phyloP scores from a whole-genome alignment of 2,329 filamentous ascomycete genomes.

The Aspergillus fructus region DNA sequence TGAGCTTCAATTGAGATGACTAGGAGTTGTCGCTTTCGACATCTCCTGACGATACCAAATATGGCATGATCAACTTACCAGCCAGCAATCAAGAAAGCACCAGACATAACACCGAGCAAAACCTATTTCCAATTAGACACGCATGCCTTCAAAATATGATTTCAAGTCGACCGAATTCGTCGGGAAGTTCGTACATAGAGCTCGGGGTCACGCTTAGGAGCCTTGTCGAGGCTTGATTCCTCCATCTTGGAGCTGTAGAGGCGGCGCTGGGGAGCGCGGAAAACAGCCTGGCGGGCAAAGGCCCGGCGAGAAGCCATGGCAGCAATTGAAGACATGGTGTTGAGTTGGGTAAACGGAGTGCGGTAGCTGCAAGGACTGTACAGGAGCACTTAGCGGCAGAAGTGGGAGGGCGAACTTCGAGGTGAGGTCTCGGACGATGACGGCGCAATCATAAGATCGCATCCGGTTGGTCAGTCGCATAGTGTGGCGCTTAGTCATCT shows the following conservation, averaged over 20 bases:
- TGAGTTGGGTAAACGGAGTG: slow-evolving; percentile 14
- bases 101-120: slow-evolving; percentile 86
- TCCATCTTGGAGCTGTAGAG: slow-evolving; percentile 45
- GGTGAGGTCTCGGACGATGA: slow-evolving; percentile 32
- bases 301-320: slow-evolving; percentile 43
- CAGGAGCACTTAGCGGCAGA: slow-evolving; percentile 13
- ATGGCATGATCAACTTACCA: slow-evolving; percentile 50
- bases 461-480: slow-evolving; percentile 20
- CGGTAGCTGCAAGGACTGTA: slow-evolving; percentile 19
- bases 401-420: slow-evolving; percentile 29
- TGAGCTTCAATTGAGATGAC: slow-evolving; percentile 7
- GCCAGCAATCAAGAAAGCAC: slow-evolving; percentile 82
- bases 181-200: slow-evolving; percentile 62
- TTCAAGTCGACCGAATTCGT: slow-evolving; percentile 11
- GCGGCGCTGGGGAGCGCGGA: slow-evolving; percentile 44
- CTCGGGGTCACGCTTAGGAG: slow-evolving; percentile 69
- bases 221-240: slow-evolving; percentile 57
- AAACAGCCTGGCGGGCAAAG: slow-evolving; percentile 39
- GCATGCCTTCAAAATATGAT: slow-evolving; percentile 7
- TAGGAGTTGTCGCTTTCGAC: not conserved
- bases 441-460: slow-evolving; percentile 30
- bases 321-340: slow-evolving; percentile 44
- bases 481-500: slow-evolving; percentile 20
- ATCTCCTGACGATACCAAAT: not conserved
- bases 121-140: slow-evolving; percentile 58